Conservation (phyloP, 495 filamentous ascomycete species). For the Clohesyomyces aquaticus region DNA sequence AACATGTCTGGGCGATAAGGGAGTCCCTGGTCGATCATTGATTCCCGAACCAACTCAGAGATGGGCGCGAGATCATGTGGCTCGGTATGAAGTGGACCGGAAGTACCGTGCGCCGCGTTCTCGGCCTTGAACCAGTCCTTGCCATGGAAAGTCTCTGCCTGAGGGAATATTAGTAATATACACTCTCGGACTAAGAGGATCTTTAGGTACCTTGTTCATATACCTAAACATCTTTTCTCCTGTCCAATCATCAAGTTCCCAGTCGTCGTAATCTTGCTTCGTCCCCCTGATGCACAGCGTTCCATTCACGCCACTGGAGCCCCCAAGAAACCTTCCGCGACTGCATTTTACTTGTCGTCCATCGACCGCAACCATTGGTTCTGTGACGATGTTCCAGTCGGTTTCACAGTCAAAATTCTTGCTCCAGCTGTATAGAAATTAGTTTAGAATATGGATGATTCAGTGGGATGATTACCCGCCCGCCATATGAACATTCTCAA, state of each 20-base stretch:
- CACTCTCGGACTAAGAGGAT: too few species aligned
- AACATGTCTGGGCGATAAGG: conserved; percentile 23
- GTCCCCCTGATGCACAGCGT: conserved; percentile 61
- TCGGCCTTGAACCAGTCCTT: conserved; percentile 45
- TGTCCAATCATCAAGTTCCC: conserved; percentile 59
- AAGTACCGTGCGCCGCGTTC: conserved; percentile 48
- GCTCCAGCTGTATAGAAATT: conserved; percentile 23
- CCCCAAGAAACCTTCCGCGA: conserved; percentile 64
- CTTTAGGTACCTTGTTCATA: conserved; percentile 29
- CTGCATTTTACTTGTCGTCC: conserved; percentile 30
- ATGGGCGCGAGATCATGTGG: conserved; percentile 32
- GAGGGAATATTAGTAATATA: neutral
- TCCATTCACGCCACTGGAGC: conserved; percentile 67
- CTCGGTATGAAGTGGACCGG: conserved; percentile 24
- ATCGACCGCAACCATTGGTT: conserved; percentile 27
- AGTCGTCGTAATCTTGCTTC: conserved; percentile 63
- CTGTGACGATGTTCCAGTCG: conserved; percentile 41
- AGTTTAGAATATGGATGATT: neutral
- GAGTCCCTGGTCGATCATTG: conserved; percentile 19
- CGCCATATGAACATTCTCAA: conserved; percentile 39
- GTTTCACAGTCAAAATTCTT: conserved; percentile 25
- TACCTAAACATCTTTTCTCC: conserved; percentile 57
- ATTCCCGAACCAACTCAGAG: conserved; percentile 19
- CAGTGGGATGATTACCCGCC: conserved; percentile 28
- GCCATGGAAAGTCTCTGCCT: conserved; percentile 58